Conservation (phyloP, 2,329 filamentous ascomycete genomes). For the Sphaerulina vaccinii region DNA sequence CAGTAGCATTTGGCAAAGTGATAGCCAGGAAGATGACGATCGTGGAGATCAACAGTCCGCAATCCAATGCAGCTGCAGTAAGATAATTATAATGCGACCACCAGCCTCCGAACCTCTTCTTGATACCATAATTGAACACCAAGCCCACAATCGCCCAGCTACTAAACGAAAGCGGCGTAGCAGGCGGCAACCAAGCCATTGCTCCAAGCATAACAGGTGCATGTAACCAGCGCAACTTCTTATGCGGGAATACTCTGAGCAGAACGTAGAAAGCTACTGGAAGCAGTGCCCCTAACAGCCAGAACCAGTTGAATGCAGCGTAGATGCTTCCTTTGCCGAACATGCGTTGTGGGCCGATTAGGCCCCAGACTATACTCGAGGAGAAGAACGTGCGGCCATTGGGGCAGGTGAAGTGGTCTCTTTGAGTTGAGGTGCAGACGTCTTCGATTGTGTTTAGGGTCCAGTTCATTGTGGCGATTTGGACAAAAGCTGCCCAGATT, state of each 20-base stretch:
- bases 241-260: slow-evolving; percentile 18
- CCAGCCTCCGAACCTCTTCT: slow-evolving; percentile 69
- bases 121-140: slow-evolving; percentile 75
- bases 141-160: slow-evolving; percentile 86
- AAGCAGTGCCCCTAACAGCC: slow-evolving; percentile 71
- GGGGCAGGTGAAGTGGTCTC: slow-evolving; percentile 85
- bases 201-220: slow-evolving; percentile 76
- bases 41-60: slow-evolving; percentile 76
- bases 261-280: slow-evolving; percentile 75
- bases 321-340: slow-evolving; percentile 76
- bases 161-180: slow-evolving; percentile 77
- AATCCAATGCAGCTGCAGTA: slow-evolving; percentile 77
- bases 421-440: slow-evolving; percentile 75
- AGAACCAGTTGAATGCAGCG: slow-evolving; percentile 75
- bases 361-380: slow-evolving; percentile 84
- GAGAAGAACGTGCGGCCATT: slow-evolving; percentile 88
- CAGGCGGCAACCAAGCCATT: slow-evolving; percentile 81
- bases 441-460: slow-evolving; percentile 76
- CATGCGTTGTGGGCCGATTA: slow-evolving; percentile 76
- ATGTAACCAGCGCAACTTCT: slow-evolving; percentile 22
- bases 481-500: slow-evolving; percentile 72
- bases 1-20: slow-evolving; percentile 73
- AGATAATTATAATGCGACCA: slow-evolving; percentile 94
- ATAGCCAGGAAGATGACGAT: slow-evolving; percentile 84
- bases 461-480: slow-evolving; percentile 85